Base-by-base conservation (phyloP, 2,329 filamentous ascomycete species). In the Rutstroemia sydowiana region DNA sequence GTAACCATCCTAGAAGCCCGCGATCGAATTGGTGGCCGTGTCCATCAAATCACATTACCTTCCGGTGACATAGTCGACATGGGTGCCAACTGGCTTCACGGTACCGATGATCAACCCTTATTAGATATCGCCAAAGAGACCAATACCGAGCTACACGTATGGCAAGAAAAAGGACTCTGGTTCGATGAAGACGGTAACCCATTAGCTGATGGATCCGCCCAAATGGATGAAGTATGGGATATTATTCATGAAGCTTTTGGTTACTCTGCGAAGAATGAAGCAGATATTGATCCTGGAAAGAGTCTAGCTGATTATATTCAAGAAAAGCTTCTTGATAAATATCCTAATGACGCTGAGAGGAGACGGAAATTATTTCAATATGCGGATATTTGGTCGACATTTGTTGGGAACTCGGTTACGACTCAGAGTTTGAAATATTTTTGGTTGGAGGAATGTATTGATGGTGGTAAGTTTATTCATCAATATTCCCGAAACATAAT, bases 1-100 rank as follows among this genome's bases (percentile, higher is more conserved):
- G 77, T 82, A 11, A 78, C 76, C 0, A 75, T 82, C n/a, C 66
- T 81, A 13, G 79, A 82, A 63, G 79, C 73, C 0, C 67, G 78
- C 47, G 65, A 77, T 61, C 68, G 78, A 41, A 67, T 82, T 49
- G 79, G 79, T 5, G 79, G 79, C 14, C 57, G 64, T 37, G 52
- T 59, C 13, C 55, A 57, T 28, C 64, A 66, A 47, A 44, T 40
- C 14, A 58, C 39, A 13, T 55, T 67, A 14, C 53, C 61, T 9
- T 59, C 58, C 6, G 62, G 61, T 4, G 54, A 62, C 20, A 11
- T 60, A 7, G 59, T 63, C 18, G 65, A 67, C 49, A 46, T 59
- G 26, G 56, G 56, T 43, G 46, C 57, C 59, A 66, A 69, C 47
- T 66, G 66, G 62, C 63, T 70, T 53, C 53, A 64, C 59, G 54